Percentiles rank a stretch among this genome's conserved stretches.
phyloP scores from a whole-genome alignment of 768 basidiomycete species.

The Lentinula guzmanii region DNA sequence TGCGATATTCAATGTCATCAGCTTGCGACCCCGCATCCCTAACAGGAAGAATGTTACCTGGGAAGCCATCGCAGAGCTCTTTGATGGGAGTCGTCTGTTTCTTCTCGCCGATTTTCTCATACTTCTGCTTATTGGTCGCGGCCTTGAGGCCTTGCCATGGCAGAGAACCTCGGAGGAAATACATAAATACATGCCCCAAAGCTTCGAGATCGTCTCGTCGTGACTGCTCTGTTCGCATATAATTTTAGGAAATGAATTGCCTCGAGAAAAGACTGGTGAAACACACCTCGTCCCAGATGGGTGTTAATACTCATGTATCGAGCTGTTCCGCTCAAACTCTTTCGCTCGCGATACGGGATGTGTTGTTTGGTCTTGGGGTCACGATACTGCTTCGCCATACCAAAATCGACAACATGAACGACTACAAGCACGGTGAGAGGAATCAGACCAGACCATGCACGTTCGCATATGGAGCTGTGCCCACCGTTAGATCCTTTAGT shows the following conservation, averaged over 20 bases:
- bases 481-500: slow-evolving; percentile 84
- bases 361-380: slow-evolving; percentile 99
- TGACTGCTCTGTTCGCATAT: slow-evolving; percentile 60
- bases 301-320: slow-evolving; percentile 99
- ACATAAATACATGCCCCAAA: slow-evolving; percentile 99
- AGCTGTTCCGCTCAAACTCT: slow-evolving; percentile 94
- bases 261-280: background rate
- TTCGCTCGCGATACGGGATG: slow-evolving; percentile 97
- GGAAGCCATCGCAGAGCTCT: slow-evolving; percentile 93
- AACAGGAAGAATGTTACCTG: slow-evolving; percentile 48
- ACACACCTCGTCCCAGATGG: slow-evolving; percentile 88
- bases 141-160: slow-evolving; percentile 99
- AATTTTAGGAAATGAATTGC: slow-evolving; percentile 6
- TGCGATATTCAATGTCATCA: slow-evolving; percentile 22
- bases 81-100: slow-evolving; percentile 98
- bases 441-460: slow-evolving; percentile 1
- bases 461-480: slow-evolving; percentile 14
- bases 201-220: slow-evolving; percentile 97
- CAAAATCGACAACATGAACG: slow-evolving; percentile 96
- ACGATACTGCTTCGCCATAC: slow-evolving; percentile 99
- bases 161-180: slow-evolving; percentile 92
- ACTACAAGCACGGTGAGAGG: slow-evolving; percentile 31
- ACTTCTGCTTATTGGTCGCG: slow-evolving; percentile 99
- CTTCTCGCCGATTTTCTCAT: slow-evolving; percentile 99
- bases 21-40: background rate